phyloP scores from a whole-genome alignment of 176 grass and related monocot species.

The Eleusine coracana region DNA sequence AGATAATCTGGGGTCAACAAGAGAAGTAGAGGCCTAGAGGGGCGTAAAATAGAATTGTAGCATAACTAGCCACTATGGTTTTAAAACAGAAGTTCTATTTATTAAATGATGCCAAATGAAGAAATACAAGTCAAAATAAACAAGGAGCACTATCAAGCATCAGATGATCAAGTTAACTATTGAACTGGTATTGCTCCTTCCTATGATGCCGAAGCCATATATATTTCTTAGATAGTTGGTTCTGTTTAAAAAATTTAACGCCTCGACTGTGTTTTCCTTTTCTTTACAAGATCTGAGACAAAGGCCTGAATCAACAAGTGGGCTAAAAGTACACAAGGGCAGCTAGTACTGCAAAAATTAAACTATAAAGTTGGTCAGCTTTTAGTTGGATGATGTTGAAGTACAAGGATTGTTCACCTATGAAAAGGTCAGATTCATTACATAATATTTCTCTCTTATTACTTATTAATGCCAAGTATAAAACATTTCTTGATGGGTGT shows the following conservation, averaged over 20 bases:
- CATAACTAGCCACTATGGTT: neutral
- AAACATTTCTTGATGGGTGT: neutral
- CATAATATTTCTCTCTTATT: neutral
- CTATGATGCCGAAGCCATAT: neutral
- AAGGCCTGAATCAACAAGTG: neutral
- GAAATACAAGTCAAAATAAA: neutral
- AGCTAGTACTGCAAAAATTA: neutral
- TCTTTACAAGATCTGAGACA: neutral
- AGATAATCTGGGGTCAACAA: neutral
- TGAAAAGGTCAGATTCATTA: neutral
- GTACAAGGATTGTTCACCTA: neutral
- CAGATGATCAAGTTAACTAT: neutral
- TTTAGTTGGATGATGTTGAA: slow-evolving; percentile 1
- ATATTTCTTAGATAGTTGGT: neutral
- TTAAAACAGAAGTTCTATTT: neutral
- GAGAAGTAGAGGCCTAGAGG: neutral
- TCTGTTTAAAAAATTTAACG: neutral
- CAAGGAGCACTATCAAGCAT: neutral
- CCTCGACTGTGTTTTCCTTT: neutral
- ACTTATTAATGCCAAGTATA: neutral
- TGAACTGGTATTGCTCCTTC: neutral
- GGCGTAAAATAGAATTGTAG: neutral
- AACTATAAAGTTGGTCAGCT: slow-evolving; percentile 20
- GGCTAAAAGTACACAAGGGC: neutral
- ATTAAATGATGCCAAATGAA: neutral